Conservation (phyloP, 257 asterid species). For the Cynanchum wilfordii region DNA sequence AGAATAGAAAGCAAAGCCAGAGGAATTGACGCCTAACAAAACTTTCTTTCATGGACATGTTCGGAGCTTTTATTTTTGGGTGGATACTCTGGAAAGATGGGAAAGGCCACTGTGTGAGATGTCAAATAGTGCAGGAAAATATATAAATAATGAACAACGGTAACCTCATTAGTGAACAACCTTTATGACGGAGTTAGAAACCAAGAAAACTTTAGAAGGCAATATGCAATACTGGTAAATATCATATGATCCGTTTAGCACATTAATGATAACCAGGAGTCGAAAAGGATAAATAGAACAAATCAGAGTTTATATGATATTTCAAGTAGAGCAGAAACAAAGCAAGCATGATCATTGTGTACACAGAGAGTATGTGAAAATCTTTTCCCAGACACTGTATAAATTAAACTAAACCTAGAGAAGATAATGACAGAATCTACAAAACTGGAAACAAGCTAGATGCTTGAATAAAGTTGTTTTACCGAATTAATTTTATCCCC, state of each 20-base stretch:
- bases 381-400: background rate
- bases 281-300: background rate
- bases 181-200: background rate
- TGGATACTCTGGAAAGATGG: background rate
- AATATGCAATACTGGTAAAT: background rate
- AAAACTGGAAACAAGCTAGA: conserved; percentile 26
- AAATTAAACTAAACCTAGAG: background rate
- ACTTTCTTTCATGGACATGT: too few species aligned
- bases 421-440: conserved; percentile 26
- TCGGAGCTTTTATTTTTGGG: background rate
- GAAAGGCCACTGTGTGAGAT: too few species aligned
- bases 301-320: background rate
- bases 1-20: background rate
- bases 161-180: background rate
- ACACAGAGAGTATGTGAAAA: background rate
- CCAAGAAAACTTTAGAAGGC: background rate
- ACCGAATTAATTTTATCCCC: conserved; percentile 16
- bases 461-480: conserved; percentile 17
- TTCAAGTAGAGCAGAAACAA: background rate
- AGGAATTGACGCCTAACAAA: background rate
- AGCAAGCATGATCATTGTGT: background rate
- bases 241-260: background rate
- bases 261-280: background rate
- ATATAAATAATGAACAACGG: background rate
- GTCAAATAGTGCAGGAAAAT: background rate